Evolutionary conservation across 441 rosid genomes (phyloP).

Genomic region (Breynia disticha): DNA sequence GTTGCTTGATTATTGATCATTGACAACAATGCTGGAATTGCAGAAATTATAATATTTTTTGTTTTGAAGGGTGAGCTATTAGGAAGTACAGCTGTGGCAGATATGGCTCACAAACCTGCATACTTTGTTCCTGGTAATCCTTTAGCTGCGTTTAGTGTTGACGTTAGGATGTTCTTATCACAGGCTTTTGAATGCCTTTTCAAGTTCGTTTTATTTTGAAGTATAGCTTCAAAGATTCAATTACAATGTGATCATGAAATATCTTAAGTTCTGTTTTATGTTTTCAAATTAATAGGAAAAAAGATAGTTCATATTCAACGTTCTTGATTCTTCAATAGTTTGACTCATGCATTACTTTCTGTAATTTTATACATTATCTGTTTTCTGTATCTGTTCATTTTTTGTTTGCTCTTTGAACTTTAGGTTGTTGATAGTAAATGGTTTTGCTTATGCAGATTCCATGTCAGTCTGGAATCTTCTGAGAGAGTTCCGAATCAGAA

Average conservation of each 20-base stretch:
- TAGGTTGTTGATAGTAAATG: neutral
- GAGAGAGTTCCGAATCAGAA: conserved; percentile 96
- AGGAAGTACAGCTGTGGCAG: conserved; percentile 76
- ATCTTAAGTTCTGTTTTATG: neutral
- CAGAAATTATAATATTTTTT: conserved; percentile 39
- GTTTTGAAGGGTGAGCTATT: conserved; percentile 93
- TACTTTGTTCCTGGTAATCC: conserved; percentile 87
- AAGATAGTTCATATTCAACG: neutral
- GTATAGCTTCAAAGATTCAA: neutral
- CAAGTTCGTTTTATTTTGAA: neutral
- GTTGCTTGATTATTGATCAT: conserved; percentile 21
- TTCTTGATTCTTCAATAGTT: too few relatives aligned
- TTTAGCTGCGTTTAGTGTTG: conserved; percentile 5
- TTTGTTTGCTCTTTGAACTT: neutral
- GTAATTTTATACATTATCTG: too few relatives aligned
- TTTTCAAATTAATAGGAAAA: neutral
- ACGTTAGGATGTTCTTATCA: neutral
- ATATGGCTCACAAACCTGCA: conserved; percentile 98
- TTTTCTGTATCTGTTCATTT: too few relatives aligned
- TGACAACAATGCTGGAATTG: conserved; percentile 29
- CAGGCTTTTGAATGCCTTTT: neutral
- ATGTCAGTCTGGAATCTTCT: conserved; percentile 99
- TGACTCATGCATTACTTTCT: too few relatives aligned
- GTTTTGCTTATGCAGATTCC: conserved; percentile 72
- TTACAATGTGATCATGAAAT: neutral